Evolutionary conservation across 2,329 filamentous ascomycete genomes (phyloP), one percentile per base, ranked within the genome.

Genomic region (Fusarium caatingaense): DNA sequence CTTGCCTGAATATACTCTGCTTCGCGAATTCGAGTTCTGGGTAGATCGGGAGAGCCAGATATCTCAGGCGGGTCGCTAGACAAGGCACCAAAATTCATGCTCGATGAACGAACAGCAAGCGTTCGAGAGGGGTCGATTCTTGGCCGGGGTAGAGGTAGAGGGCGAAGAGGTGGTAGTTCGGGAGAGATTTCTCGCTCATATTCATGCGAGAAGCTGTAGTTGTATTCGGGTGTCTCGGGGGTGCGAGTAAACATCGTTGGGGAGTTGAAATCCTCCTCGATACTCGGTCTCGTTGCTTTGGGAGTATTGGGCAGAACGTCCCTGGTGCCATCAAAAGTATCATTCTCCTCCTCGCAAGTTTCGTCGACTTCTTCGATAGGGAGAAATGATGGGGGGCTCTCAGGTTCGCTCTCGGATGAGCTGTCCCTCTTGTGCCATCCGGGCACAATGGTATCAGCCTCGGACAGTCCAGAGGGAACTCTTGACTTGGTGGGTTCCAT

Each of bases 11-110:
- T 56, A 77, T 83, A 74, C 23, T 75, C 65, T 15, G 77, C 69
- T 59, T 80, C 74, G 12, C 73, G 78, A 32, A 80, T 68, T 23
- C 77, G 77, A 28, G 60, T 66, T 40, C 66, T 74, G 34, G 72
- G 72, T 9, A 79, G 56, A 40, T 71, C 73, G 3, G 83, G 83
- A 8, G 84, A 86, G 2, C 79, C 78, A 10, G 83, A 86, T 1
- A 81, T 75, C 47, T 86, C 84, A 1, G 80, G 79, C 1, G 75
- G 66, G 44, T 83, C 82, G 66, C 84, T 85, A 8, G 80, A 83
- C 42, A 81, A 73, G 28, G 78, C 77, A 27, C 78, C 78, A 42
- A 83, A 81, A 42, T 79, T 53, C 49, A 53, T 78, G 58, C 77
- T 82, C 18, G 78, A 79, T 15, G 76, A 75, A 7, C 76, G 80